Base-by-base conservation (phyloP, 2,329 filamentous ascomycete genomes). In the Sarocladium strictum region DNA sequence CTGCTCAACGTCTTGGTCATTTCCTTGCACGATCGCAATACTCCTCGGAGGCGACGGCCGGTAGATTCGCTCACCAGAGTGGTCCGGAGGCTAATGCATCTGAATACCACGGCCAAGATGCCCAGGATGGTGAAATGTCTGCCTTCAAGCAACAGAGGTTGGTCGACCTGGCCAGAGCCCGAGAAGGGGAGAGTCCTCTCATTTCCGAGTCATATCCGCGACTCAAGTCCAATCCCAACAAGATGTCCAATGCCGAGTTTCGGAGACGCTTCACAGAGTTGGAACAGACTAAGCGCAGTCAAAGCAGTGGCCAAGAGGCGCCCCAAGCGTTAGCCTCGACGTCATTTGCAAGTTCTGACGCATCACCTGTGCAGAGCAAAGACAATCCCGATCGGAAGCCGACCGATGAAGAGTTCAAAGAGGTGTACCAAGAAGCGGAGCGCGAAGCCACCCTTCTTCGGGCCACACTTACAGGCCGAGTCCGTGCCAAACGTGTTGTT, bases 401-500 rank as follows among this genome's bases (percentile, higher is more conserved):
- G 23, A 51, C 47, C 17, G 11, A 32, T 17, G 63, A 65, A 4
- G 67, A 71, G 24, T 72, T 72, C 43, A 55, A 69, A 23, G 62
- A 67, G 47, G 60, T 61, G 10, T 67, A 69, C 35, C 55, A 62
- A 24, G 55, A 65, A 57, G 37, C 52, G 61, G 53, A 58, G 60
- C 38, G 67, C 66, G 40, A 58, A 17, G 29, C 29, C 9, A 51
- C 47, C 17, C 27, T 51, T 21, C 47, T 51, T 19, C 26, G 63
- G 41, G 62, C 72, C 50, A 65, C 61, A 19, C 56, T 72, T 29
- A 65, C 62, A 53, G 90, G 91, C 69, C 90, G 90, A 66, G 78
- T 96, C 59, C 77, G 79, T 63, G 84, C 85, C 47, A 80, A 88
- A 65, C 87, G 90, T 58, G 76, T 81, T 49, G 80, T 84, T 54